Evolutionary conservation across 345 rosid genomes (phyloP).

Genomic region (Triadica sebifera): DNA sequence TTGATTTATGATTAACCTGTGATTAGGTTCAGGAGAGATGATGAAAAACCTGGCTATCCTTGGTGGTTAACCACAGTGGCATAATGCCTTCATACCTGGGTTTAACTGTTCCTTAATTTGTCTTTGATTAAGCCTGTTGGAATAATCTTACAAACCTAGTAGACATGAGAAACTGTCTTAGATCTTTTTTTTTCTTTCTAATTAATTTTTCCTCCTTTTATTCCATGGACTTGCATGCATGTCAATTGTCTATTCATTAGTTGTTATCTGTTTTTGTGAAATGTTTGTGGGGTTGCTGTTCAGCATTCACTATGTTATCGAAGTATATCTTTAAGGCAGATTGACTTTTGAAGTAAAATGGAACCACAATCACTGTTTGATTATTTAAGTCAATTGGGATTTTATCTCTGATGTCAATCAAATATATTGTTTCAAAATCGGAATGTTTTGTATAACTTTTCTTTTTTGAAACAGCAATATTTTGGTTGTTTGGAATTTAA

Average conservation of each 20-base stretch:
- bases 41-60: too few relatives aligned
- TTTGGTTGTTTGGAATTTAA: too few relatives aligned
- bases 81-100: too few relatives aligned
- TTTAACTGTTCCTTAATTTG: too few relatives aligned
- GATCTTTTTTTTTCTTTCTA: neutral
- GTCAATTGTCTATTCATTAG: neutral
- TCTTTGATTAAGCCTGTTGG: too few relatives aligned
- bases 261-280: neutral
- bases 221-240: neutral
- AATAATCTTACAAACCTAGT: too few relatives aligned
- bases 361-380: neutral
- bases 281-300: neutral
- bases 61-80: too few relatives aligned
- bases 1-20: neutral
- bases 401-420: neutral
- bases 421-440: conserved; percentile 10
- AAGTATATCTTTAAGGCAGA: neutral
- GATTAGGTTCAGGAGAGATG: too few relatives aligned
- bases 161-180: neutral
- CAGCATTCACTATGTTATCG: neutral
- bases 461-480: neutral
- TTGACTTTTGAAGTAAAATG: neutral
- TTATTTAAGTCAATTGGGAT: neutral
- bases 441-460: neutral
- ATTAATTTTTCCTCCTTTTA: neutral